Percentiles rank a stretch among this genome's conserved stretches.
Evolutionary conservation across 2,329 filamentous ascomycete genomes (phyloP).

Genomic region (Sporothrix brasiliensis): DNA sequence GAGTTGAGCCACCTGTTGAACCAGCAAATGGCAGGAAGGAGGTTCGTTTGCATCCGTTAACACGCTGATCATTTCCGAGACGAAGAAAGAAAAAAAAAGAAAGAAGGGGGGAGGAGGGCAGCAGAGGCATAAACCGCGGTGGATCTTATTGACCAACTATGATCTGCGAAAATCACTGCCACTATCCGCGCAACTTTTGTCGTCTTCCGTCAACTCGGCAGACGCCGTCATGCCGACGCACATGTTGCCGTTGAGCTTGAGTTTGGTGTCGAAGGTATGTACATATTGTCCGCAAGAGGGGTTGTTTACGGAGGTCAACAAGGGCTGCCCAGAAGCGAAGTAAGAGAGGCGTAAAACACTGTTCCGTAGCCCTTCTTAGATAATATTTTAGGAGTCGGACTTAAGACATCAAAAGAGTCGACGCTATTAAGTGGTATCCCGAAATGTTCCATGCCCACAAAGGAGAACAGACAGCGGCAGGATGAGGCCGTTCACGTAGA

Average conservation of each 20-base stretch:
- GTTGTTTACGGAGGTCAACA: neutral
- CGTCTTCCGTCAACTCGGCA: constrained; percentile 1
- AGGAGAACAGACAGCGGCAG: constrained; percentile 17
- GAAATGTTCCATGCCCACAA: constrained; percentile 13
- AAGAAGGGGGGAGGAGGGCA: neutral
- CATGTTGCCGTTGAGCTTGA: no score
- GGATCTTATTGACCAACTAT: constrained; percentile 2
- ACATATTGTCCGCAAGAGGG: neutral
- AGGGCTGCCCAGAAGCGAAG: neutral
- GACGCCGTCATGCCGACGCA: constrained; percentile 3
- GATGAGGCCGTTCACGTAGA: constrained; percentile 23
- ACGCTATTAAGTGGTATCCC: neutral
- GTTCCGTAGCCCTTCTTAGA: neutral
- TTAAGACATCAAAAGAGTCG: neutral
- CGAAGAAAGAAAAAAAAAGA: neutral
- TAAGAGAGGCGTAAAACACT: neutral
- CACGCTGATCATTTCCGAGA: neutral
- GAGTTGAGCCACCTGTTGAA: constrained; percentile 20
- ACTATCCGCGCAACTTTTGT: neutral
- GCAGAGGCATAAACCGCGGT: constrained; percentile 12
- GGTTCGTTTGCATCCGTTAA: neutral
- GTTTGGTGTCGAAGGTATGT: no score
- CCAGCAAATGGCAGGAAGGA: constrained; percentile 3
- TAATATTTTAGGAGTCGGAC: neutral
- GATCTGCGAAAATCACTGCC: constrained; percentile 14